Base-by-base conservation (phyloP, 2,329 filamentous ascomycete species). In the Fusarium pilosicola region DNA sequence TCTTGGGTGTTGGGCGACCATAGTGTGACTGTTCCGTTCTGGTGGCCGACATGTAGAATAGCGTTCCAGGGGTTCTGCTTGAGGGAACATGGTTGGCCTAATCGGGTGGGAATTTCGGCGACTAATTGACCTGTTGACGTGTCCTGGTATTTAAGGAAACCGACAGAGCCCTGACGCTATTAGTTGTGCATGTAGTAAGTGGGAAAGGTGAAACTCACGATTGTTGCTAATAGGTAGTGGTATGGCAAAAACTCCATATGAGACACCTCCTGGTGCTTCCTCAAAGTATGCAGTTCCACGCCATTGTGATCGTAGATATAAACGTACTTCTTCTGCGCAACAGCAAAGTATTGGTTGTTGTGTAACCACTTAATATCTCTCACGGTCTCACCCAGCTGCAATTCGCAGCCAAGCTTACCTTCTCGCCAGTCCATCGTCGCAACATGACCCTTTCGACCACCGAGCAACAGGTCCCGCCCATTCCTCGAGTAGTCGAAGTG, bases 191-290 rank as follows among this genome's bases (percentile, higher is more conserved):
- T 38, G 12, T 0, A 32, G 7, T 13, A 7, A 9, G 17, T 22
- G 2, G 3, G 10, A 12, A 17, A 20, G 4, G 5, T 12, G 14
- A 45, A 65, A 88, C 91, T 86, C 83, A 93, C 92, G 78, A 96
- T 89, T 24, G 95, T 97, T 24, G 94, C 93, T 55, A 99, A 88
- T 46, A 99, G 90, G 81, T 97, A 99, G 81, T 99, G 96, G 80
- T 98, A 98, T 2, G 96, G 96, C 20, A 98, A 86, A 80, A 98
- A 99, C 83, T 98, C 94, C 88, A 99, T 94, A 82, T 97, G 92
- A 18, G 93, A 93, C 20, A 97, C 94, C 81, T 99, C 96, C 70
- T 94, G 89, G 81, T 97, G 96, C 81, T 96, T 96, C 82, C 91
- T 92, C 79, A 99, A 84, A 80, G 94, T 95, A 82, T 99, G 96